These are phyloP conservation scores for Vaucheria bursata DNA, from an alignment of 352 stramenopile species.

Conservation along the genomic window DNA sequence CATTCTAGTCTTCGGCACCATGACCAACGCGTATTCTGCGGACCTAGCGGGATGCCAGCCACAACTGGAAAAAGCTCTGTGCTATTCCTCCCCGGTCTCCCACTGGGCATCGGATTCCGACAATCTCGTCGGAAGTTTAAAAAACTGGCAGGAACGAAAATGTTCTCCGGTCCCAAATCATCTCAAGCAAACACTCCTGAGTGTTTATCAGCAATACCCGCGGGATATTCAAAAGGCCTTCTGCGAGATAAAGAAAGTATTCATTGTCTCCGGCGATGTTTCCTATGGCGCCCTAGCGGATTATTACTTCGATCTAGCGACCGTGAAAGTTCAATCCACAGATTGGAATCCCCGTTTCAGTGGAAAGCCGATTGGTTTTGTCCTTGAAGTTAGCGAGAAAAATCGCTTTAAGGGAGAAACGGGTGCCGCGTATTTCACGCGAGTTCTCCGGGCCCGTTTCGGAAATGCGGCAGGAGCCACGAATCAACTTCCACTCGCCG, in stretches of 20 bases:
- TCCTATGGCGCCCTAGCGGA: neutral
- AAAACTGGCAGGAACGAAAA: neutral
- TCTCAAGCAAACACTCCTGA: neutral
- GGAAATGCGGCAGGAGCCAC: neutral
- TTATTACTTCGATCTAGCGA: neutral
- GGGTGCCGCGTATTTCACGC: neutral
- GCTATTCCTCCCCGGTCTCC: neutral
- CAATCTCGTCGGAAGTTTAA: neutral
- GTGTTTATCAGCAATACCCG: slow-evolving; percentile 1
- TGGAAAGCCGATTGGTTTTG: neutral
- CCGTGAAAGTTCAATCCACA: neutral
- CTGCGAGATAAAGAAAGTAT: slow-evolving; percentile 1
- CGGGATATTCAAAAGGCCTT: neutral
- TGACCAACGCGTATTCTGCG: too few relatives aligned
- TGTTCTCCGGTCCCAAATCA: neutral
- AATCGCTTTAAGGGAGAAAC: neutral
- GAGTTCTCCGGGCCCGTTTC: neutral
- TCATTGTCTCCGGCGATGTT: neutral
- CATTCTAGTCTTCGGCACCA: too few relatives aligned
- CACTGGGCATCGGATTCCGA: neutral
- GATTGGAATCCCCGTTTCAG: neutral
- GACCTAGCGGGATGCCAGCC: neutral
- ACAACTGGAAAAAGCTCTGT: neutral
- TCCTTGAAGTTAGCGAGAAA: neutral
- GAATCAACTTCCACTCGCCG: neutral